phyloP scores from a whole-genome alignment of 2,329 filamentous ascomycete species.

The Cadophora gregata region DNA sequence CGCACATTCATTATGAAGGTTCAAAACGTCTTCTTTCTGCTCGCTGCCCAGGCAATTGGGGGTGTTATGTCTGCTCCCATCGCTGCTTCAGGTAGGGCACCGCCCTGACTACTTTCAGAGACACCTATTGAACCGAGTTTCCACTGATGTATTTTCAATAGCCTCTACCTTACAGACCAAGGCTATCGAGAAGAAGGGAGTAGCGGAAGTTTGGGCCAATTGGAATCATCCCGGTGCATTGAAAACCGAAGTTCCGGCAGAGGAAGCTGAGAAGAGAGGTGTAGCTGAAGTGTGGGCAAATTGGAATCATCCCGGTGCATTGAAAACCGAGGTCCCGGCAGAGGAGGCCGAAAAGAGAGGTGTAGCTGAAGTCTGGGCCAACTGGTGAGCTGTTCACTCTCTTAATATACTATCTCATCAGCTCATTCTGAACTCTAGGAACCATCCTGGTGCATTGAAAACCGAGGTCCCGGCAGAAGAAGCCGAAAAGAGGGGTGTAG shows the following conservation, averaged over 20 bases:
- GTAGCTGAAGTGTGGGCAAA: no score
- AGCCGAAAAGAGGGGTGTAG: not conserved
- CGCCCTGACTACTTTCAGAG: no score
- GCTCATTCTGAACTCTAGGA: not conserved
- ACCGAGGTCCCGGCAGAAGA: not conserved
- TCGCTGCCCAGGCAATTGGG: not conserved
- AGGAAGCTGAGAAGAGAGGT: no score
- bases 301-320: not conserved
- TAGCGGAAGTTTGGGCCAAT: not conserved
- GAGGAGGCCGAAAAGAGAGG: not conserved
- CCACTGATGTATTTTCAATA: not conserved
- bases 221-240: no score
- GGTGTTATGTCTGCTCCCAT: not conserved
- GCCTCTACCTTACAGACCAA: not conserved
- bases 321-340: not conserved
- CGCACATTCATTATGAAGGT: constrained; percentile 5
- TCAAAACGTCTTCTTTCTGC: not conserved
- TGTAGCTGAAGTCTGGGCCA: not conserved
- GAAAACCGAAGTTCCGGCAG: no score
- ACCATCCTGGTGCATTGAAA: not conserved
- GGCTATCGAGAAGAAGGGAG: not conserved
- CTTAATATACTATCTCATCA: not conserved
- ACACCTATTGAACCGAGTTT: not conserved
- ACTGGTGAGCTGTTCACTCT: not conserved
- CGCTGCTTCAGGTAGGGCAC: not conserved